Conservation (phyloP, 495 filamentous ascomycete genomes). For the Aspergillus sparsus region DNA sequence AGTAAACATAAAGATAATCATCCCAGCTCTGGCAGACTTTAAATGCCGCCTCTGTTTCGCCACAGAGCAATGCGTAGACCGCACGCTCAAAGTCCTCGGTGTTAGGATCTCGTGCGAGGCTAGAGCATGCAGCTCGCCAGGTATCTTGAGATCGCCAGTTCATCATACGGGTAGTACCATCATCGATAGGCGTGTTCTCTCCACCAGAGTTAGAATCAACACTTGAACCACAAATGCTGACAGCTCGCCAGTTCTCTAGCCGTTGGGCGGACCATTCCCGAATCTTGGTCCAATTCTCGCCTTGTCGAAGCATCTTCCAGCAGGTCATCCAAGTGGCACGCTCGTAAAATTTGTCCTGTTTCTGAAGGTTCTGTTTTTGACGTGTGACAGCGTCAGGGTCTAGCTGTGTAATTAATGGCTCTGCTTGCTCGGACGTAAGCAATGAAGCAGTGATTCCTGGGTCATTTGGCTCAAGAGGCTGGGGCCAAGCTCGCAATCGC, state of each 20-base stretch:
- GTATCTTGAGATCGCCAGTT: constrained; percentile 51
- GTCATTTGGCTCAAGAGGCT: constrained; percentile 60
- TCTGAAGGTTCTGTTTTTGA: constrained; percentile 70
- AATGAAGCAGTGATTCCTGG: constrained; percentile 57
- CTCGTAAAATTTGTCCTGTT: constrained; percentile 82
- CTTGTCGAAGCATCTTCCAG: constrained; percentile 85
- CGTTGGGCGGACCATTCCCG: constrained; percentile 77
- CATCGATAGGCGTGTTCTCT: constrained; percentile 41
- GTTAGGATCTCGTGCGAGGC: constrained; percentile 65
- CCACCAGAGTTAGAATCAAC: constrained; percentile 35
- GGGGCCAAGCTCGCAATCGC: constrained; percentile 65
- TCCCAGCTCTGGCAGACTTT: constrained; percentile 80
- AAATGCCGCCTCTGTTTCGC: constrained; percentile 74
- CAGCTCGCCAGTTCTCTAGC: constrained; percentile 82
- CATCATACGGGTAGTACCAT: constrained; percentile 50
- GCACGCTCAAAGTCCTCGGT: constrained; percentile 79
- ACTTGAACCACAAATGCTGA: constrained; percentile 47
- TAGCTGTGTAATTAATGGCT: constrained; percentile 78
- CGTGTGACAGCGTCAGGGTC: constrained; percentile 88
- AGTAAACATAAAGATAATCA: constrained; percentile 86
- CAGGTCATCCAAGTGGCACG: constrained; percentile 82
- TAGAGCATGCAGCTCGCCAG: constrained; percentile 83
- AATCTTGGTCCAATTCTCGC: constrained; percentile 68
- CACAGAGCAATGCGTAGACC: constrained; percentile 84
- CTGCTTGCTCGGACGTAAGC: constrained; percentile 57